Evolutionary conservation across 2,329 filamentous ascomycete genomes (phyloP).

Genomic region (Macrophomina tecta): DNA sequence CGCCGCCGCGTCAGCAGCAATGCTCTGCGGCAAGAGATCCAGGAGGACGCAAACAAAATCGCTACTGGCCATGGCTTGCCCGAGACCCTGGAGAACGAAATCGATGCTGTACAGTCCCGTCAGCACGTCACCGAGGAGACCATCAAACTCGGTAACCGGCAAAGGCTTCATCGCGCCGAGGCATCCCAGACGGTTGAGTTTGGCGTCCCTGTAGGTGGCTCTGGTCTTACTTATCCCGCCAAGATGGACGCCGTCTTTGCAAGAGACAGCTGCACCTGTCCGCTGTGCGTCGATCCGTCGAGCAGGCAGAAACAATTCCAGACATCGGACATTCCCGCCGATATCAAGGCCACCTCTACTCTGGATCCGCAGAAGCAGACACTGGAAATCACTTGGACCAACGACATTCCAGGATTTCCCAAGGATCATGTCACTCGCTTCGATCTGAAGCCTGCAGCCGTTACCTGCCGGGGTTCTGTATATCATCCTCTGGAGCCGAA

Average conservation of each 20-base stretch:
- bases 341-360: slow-evolving; percentile 43
- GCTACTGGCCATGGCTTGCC: slow-evolving; percentile 4
- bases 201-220: slow-evolving; percentile 1
- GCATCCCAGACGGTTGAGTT: slow-evolving; percentile 10
- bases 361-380: slow-evolving; percentile 49
- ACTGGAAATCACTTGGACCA: slow-evolving; percentile 66
- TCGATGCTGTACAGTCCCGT: slow-evolving; percentile 5
- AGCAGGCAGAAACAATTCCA: slow-evolving; percentile 70
- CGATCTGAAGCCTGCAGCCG: slow-evolving; percentile 32
- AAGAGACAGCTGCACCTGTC: slow-evolving; percentile 65
- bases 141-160: slow-evolving; percentile 1
- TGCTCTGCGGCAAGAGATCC: slow-evolving; percentile 4
- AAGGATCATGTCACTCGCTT: slow-evolving; percentile 48
- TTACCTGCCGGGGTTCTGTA: slow-evolving; percentile 29
- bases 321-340: slow-evolving; percentile 65
- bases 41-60: slow-evolving; percentile 13
- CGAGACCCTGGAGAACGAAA: background rate
- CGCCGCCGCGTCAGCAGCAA: slow-evolving; percentile 10
- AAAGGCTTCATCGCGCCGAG: slow-evolving; percentile 6
- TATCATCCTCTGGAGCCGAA: slow-evolving; percentile 35
- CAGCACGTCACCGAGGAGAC: background rate
- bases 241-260: slow-evolving; percentile 17
- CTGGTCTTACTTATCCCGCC: slow-evolving; percentile 1
- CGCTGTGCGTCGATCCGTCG: slow-evolving; percentile 62
- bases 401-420: slow-evolving; percentile 57